Evolutionary conservation across 139 green algal species (phyloP).

Genomic region (Closterium sp.): DNA sequence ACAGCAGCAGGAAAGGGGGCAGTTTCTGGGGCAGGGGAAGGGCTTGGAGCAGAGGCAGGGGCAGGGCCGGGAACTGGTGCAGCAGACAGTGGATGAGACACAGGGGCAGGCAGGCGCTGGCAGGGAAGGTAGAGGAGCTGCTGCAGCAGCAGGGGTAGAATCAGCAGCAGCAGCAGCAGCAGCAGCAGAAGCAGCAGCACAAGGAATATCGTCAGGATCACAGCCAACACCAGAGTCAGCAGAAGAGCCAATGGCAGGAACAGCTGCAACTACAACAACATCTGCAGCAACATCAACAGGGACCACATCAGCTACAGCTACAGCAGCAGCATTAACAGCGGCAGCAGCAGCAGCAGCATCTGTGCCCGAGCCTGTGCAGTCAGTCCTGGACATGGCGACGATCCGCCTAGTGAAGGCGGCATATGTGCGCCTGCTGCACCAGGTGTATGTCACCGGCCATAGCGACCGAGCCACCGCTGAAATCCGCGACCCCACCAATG

Average conservation of each 20-base stretch:
- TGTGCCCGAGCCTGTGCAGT: not conserved
- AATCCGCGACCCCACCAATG: not conserved
- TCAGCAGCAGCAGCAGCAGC: not conserved
- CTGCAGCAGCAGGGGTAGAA: not conserved
- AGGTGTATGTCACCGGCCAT: not conserved
- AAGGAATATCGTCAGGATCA: not conserved
- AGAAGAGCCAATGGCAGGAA: not conserved
- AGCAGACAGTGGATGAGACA: not conserved
- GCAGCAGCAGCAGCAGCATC: not conserved
- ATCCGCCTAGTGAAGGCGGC: not conserved
- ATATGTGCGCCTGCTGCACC: slow-evolving; percentile 13
- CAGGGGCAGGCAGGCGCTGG: not conserved
- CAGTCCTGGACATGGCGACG: not conserved
- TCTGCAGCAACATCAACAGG: not conserved
- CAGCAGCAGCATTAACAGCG: not conserved
- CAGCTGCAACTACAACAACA: not conserved
- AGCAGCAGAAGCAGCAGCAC: not conserved
- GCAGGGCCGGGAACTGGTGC: not conserved
- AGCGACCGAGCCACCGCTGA: not conserved
- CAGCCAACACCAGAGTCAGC: not conserved
- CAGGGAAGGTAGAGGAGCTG: not conserved
- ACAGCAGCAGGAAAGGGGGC: not conserved
- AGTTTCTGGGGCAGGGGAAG: not conserved
- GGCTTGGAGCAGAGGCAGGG: not conserved
- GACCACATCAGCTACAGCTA: not conserved